A percentile compares a stretch with the other conserved stretches of the same genome.
phyloP scores from a whole-genome alignment of 2,329 filamentous ascomycete species.

The Fusarium decemcellulare region DNA sequence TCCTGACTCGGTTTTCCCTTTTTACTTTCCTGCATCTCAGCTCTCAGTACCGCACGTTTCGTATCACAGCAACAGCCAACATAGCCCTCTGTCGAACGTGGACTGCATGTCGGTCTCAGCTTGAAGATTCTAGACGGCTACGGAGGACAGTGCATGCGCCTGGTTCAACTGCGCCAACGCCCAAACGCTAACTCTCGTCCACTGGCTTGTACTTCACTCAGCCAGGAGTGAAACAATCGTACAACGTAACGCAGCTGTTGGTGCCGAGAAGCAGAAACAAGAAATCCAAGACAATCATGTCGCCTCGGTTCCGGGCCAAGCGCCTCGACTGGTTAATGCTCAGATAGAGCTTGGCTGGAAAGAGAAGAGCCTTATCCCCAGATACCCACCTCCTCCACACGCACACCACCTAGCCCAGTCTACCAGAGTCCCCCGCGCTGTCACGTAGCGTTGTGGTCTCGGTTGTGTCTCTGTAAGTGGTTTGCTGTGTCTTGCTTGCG shows the following conservation, averaged over 20 bases:
- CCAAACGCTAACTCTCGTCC: not conserved
- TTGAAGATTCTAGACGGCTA: not conserved
- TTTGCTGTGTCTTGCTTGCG: slow-evolving; percentile 11
- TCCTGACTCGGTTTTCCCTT: not conserved
- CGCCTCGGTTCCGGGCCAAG: no score
- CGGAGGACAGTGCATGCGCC: no score
- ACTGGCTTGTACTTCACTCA: not conserved
- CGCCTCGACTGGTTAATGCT: no score
- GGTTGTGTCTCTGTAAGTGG: not conserved
- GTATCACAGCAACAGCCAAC: not conserved
- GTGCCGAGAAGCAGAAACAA: not conserved
- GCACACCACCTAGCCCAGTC: slow-evolving; percentile 6
- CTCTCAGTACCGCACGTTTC: not conserved
- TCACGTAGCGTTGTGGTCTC: slow-evolving; percentile 31
- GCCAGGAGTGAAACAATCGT: not conserved
- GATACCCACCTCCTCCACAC: slow-evolving; percentile 4
- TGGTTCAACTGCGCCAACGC: no score
- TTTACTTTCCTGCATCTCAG: not conserved
- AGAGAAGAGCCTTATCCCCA: not conserved
- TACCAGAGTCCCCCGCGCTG: slow-evolving; percentile 23
- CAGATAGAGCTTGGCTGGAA: no score
- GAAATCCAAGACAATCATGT: no score
- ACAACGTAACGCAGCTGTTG: slow-evolving; percentile 11
- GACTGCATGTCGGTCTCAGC: not conserved
- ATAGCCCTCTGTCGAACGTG: not conserved